Evolutionary conservation across 768 basidiomycete genomes (phyloP), one percentile per base, ranked within the genome.

Genomic region (Leccinum olivaceopallidum): DNA sequence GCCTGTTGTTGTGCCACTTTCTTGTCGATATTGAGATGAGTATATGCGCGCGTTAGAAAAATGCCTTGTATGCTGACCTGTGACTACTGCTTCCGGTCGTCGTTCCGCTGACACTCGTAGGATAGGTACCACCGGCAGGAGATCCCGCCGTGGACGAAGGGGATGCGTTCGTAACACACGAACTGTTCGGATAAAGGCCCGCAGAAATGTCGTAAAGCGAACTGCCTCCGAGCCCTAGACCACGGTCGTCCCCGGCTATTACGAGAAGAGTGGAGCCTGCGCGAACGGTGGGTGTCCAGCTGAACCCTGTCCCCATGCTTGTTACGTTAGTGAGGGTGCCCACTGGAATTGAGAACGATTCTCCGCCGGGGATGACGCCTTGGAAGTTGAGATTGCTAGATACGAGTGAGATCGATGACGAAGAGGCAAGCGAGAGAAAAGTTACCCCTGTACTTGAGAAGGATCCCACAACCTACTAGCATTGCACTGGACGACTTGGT

Each of bases 281-380:
- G 13, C 85, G 82, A 16, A 92, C 72, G 13, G 82, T 76, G 0
- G 88, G 85, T 12, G 77, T 83, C 90, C 90, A 94, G 13, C 67
- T 71, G 64, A 92, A 90, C 1, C 91, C 90, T 8, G 81, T 83
- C 10, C 88, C 87, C 62, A 83, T 69, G 0, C 65, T 59, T 0
- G 67, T 28, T 4, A 80, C 72, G 8, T 78, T 68, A 9, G 87
- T 82, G 22, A 88, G 70, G 3, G 68, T 32, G 13, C 79, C 78
- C 63, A 80, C 61, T 2, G 88, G 87, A 50, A 93, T 82, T 6
- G 77, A 65, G 69, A 92, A 90, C 0, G 90, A 90, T 55, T 89
- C 77, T 13, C 91, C 91, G 1, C 91, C 92, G 1, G 92, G 92
- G 34, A 93, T 92, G 48, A 91, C 78, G 4, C 89, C 89, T 26